Base-by-base conservation (phyloP, 2,329 filamentous ascomycete genomes). In the Emericellopsis cladophorae region DNA sequence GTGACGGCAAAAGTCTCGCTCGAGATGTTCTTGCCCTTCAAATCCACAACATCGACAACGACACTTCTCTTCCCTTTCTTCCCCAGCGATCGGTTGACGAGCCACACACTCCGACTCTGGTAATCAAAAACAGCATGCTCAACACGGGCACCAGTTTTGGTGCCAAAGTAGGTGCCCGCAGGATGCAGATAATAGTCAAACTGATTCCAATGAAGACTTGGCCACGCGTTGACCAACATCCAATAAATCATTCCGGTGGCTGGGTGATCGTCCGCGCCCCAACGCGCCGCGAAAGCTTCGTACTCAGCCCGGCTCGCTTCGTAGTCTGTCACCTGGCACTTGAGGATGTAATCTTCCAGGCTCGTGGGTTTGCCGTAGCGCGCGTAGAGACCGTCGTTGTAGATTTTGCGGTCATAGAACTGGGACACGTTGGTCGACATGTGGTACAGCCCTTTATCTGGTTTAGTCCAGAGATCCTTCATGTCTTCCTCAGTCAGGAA, bases 211-310 rank as follows among this genome's bases (percentile, higher is more conserved):
- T 81, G 77, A 23, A 81, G 57, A 41, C 66, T 72, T 0, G 78
- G 77, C 75, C 76, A 81, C 1, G 76, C 77, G 36, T 70, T 70
- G 47, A 79, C 79, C 40, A 81, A 54, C 76, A 81, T 81, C 77
- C 77, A 81, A 57, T 81, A 81, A 14, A 81, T 70, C 37, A 74
- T 38, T 0, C 77, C 77, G 0, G 76, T 80, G 0, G 76, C 74
- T 0, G 74, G 70, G 7, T 12, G 3, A 4, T 69, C 59, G 1
- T 58, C 52, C 1, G 61, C 62, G 44, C 52, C 70, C 66, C 74
- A 77, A 1, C 63, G 58, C 3, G 68, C 59, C 0, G 66, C 60
- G 49, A 70, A 80, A 0, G 59, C 74, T 50, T 81, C 77, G 42
- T 74, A 76, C 47, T 79, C 61, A 0, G 74, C 62, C 2, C 75